phyloP scores from a whole-genome alignment of 2,329 filamentous ascomycete species.

The Endothia cerciana region DNA sequence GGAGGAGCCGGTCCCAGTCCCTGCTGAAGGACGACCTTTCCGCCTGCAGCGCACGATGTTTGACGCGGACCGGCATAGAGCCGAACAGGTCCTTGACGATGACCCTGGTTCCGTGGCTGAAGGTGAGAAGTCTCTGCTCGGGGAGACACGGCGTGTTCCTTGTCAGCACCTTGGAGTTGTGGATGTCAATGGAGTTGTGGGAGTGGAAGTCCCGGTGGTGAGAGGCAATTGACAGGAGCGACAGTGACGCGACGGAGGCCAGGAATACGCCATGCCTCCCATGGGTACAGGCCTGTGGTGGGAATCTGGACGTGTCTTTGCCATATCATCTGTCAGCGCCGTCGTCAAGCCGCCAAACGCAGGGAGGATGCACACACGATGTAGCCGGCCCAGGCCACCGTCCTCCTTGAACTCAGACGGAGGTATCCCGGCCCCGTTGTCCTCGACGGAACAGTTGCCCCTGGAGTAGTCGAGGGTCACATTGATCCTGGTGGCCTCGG shows the following conservation, averaged over 20 bases:
- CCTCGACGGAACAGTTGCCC: slow-evolving; percentile 79
- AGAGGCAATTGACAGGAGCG: slow-evolving; percentile 77
- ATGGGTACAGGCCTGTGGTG: slow-evolving; percentile 52
- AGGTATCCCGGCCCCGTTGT: slow-evolving; percentile 80
- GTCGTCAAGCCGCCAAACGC: slow-evolving; percentile 25
- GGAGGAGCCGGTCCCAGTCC: slow-evolving; percentile 68
- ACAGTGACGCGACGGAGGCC: slow-evolving; percentile 74
- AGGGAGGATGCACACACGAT: slow-evolving; percentile 59
- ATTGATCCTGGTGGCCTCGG: slow-evolving; percentile 68
- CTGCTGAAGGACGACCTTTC: slow-evolving; percentile 57
- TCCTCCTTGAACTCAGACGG: slow-evolving; percentile 70
- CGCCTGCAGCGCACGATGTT: slow-evolving; percentile 66
- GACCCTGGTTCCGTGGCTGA: slow-evolving; percentile 74
- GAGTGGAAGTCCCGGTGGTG: slow-evolving; percentile 63
- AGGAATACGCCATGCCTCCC: slow-evolving; percentile 77
- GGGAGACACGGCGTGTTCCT: slow-evolving; percentile 65
- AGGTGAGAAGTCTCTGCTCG: slow-evolving; percentile 59
- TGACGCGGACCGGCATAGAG: slow-evolving; percentile 86
- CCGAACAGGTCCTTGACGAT: slow-evolving; percentile 83
- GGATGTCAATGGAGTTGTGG: slow-evolving; percentile 69
- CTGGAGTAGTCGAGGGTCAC: slow-evolving; percentile 74
- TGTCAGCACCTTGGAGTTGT: slow-evolving; percentile 68
- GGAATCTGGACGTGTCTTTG: slow-evolving; percentile 78
- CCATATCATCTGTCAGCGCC: background rate
- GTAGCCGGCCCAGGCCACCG: slow-evolving; percentile 73